phyloP scores from a whole-genome alignment of 169 alveolate genomes.

The Plasmodium cynomolgi region DNA sequence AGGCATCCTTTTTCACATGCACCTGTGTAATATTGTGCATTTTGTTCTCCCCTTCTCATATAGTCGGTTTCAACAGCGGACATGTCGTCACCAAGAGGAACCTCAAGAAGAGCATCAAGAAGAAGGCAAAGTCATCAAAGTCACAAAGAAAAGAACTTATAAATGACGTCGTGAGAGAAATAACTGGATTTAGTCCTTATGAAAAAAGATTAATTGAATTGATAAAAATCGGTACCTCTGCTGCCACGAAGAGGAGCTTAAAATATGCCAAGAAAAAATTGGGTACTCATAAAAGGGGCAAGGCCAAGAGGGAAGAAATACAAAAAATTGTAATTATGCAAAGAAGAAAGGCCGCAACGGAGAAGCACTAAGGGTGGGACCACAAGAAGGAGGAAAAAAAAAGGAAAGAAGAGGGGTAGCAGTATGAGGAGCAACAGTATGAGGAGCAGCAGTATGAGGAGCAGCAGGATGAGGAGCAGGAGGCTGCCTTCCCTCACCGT shows the following conservation, averaged over 20 bases:
- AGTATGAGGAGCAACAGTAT: background rate
- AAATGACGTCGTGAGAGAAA: constrained; percentile 96
- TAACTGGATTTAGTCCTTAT: constrained; percentile 98
- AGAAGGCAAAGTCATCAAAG: constrained; percentile 91
- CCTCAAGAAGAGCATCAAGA: constrained; percentile 85
- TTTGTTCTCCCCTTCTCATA: background rate
- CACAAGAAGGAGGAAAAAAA: background rate
- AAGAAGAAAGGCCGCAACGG: constrained; percentile 87
- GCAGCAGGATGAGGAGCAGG: background rate
- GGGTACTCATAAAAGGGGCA: constrained; percentile 99
- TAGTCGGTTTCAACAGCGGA: constrained; percentile 88
- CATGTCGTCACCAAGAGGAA: constrained; percentile 86
- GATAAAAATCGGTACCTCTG: constrained; percentile 97
- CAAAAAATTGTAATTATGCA: constrained; percentile 91
- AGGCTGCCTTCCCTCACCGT: background rate
- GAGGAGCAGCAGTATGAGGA: background rate
- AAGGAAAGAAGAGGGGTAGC: background rate
- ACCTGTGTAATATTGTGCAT: background rate
- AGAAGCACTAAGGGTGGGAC: constrained; percentile 22
- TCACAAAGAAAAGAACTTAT: constrained; percentile 92
- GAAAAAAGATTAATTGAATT: constrained; percentile 98
- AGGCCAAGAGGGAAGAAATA: constrained; percentile 95
- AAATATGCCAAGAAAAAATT: constrained; percentile 98
- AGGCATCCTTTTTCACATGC: background rate
- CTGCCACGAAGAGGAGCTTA: constrained; percentile 97